Conservation (phyloP, 148 eudicot genomes). For the Heliamphora exappendiculata region DNA sequence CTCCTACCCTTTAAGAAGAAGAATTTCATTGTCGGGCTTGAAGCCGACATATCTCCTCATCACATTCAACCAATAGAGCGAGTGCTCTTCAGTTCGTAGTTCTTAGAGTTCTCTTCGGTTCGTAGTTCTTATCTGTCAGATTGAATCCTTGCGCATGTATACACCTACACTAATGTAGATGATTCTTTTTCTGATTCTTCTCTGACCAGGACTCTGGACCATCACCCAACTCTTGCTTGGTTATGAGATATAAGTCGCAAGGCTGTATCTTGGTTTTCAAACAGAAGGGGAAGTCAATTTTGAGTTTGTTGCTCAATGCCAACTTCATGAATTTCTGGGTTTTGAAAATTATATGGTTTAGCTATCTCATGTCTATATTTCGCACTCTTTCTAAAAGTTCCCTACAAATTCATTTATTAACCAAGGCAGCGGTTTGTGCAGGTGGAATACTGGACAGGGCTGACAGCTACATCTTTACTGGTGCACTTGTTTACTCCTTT, state of each 20-base stretch:
- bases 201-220: neutral
- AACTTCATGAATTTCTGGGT: neutral
- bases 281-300: neutral
- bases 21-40: neutral
- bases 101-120: too few relatives aligned
- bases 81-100: neutral
- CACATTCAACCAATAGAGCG: neutral
- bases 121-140: too few relatives aligned
- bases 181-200: neutral
- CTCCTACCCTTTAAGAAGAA: neutral
- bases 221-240: neutral
- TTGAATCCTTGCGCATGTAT: too few relatives aligned
- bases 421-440: slow-evolving; percentile 23
- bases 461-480: slow-evolving; percentile 94
- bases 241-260: neutral
- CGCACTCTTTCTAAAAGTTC: neutral
- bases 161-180: neutral
- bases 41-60: neutral
- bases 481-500: slow-evolving; percentile 85
- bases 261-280: neutral
- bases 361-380: neutral
- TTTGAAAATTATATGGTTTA: neutral
- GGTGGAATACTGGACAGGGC: slow-evolving; percentile 93
- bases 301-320: neutral
- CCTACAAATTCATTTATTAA: neutral